Evolutionary conservation across 805 yeast genomes (phyloP), one percentile per base, ranked within the genome.

Genomic region (Tetrapisispora iriomotensis): DNA sequence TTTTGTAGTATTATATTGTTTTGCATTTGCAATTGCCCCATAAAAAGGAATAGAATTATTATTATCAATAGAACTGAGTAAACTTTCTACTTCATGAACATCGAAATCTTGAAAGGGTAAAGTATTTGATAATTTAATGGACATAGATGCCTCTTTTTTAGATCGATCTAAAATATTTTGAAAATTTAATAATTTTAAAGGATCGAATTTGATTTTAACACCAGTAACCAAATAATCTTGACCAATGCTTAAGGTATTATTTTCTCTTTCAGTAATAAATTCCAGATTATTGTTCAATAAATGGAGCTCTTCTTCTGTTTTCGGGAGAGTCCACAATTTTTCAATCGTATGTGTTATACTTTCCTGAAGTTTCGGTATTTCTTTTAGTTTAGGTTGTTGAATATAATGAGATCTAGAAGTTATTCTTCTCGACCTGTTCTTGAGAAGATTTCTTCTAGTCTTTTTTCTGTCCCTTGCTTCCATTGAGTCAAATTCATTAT

Each of bases 11-110:
- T 68, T 71, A 26, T 79, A 76, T 32, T 80, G 60, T 28, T 48
- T 51, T 77, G 17, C 72, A 70, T 47, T 72, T 73, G 15, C 68
- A 58, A 82, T 60, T 0, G 82, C 70, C 0, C 92, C 92, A 36
- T 80, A 63, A 47, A 72, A 82, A 0, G 94, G 92, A 22, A 77
- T 51, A 39, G 44, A 34, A 23, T 47, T 42, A 15, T 47, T 45
- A 36, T 49, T 49, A 34, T 49, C 54, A 8, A 51, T 24, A 34
- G 45, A 41, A 26, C 46, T 46, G 7, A 50, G 36, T 20, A 51
- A 25, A 7, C 45, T 48, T 25, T 46, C 51, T 1, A 51, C 33
- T 34, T 79, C 81, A 34, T 65, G 58, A n/a, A 66, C 64, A n/a
- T 64, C 62, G 42, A 63, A 60, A 36, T 61, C 51, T 14, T 45